Base-by-base conservation (phyloP, 2,329 filamentous ascomycete species). In the Ceratocystis albifundus region DNA sequence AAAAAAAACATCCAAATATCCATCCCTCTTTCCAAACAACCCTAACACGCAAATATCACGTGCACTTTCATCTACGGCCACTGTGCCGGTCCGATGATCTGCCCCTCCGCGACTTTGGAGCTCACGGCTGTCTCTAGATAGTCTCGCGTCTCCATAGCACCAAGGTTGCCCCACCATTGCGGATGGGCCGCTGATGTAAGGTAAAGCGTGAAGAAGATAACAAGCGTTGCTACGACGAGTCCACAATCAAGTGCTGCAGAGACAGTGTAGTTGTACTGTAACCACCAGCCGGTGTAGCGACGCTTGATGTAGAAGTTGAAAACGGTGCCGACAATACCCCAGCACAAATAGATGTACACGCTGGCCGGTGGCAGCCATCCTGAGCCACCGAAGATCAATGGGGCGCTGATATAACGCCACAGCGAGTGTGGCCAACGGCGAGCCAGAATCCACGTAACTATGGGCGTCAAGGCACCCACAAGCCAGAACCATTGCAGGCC, bases 261-360 rank as follows among this genome's bases (percentile, higher is more conserved):
- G 0, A 86, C 84, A 71, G 89, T 80, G 73, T 90, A 90, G 77
- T 90, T 90, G 77, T 89, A 90, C 74, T 86, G 84, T 74, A 87
- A 77, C 88, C 88, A 90, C 88, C 87, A 90, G 44, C 85, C 87
- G 3, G 80, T 82, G 75, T 81, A 87, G 69, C 82, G 80, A 67
- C 84, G 80, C 72, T 83, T 82, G 72, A 90, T 82, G 70, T 79
- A 84, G 71, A 81, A 86, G 75, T 89, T 88, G 77, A 90, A 90
- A 45, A 86, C 69, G 61, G 82, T 80, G 7, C 88, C 88, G 5
- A 88, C 83, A 30, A 84, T 73, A 3, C 83, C 86, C 88, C 88
- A 90, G 71, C 82, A 82, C 57, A 88, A 81, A 72, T 89, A 90
- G 69, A 84, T 89, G 69, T 88, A 83, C 0, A 85, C 82, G 0